Evolutionary conservation across 257 asterid species (phyloP), one percentile per base, ranked within the genome.

Genomic region (Euphrasia confusa): DNA sequence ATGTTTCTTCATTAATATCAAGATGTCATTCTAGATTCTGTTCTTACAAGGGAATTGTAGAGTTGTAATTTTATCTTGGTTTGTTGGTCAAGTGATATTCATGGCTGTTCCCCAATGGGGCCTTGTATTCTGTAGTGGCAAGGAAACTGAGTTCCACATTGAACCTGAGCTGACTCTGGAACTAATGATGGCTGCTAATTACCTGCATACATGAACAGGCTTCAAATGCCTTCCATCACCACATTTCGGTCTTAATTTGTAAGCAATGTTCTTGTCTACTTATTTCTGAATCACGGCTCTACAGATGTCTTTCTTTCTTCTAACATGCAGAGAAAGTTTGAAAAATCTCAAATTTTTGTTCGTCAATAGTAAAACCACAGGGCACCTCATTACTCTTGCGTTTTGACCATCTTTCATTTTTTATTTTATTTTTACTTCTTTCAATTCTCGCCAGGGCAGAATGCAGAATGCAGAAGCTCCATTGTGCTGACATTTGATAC

Each of bases 61-160:
- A 61, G 45, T 26, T 11, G 12, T 58, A 40, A 62, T 40, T 49
- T 65, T 63, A 26, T 57, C 40, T 61, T 68, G 56, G 57, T 58
- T 59, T 66, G 58, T 55, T 14, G 30, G 54, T 62, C 45, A 60
- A 71, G 56, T 18, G 18, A 26, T 57, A 49, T 30, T 44, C 26
- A 17, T 64, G 66, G 39, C 18, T 26, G 17, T 60, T 68, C 37
- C 55, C 55, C 52, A 11, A 10, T 53, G 35, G 47, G 30, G n/a
- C 17, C 18, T 71, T 67, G 13, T 58, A 28, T 47, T 64, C 57
- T 74, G 77, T 66, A 92, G 99, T 69, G 99, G 99, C 45, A 69
- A 69, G 64, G 73, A 69, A 61, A 69, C 73, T 3, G 73, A 69
- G 58, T 69, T 69, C 35, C 52, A 69, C 32, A 69, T 69, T 44